These are phyloP conservation scores for Paramecium sexaurelia DNA, from an alignment of 73 alveolate genomes.

Conservation along the genomic window DNA sequence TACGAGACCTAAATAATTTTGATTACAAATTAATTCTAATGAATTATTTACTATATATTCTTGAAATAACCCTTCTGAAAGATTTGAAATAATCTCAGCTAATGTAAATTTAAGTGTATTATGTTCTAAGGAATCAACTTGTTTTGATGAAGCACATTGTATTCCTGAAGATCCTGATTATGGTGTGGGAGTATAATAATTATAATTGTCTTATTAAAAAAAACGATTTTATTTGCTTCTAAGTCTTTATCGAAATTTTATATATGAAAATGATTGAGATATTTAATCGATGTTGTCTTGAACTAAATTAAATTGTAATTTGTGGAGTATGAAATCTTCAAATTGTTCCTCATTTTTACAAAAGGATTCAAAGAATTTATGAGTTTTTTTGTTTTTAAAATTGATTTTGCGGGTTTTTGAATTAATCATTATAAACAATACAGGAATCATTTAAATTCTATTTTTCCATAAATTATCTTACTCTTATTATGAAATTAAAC, in stretches of 20 bases:
- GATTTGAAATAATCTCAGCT: not conserved
- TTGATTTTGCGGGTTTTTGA: not conserved
- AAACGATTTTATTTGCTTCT: not conserved
- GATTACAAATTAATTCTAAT: not conserved
- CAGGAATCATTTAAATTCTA: constrained; percentile 1
- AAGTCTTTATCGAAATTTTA: not conserved
- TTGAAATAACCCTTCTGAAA: not conserved
- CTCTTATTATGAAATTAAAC: not conserved
- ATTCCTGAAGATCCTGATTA: not conserved
- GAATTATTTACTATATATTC: not conserved
- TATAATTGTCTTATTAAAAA: not conserved
- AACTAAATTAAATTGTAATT: not conserved
- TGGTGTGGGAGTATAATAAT: not conserved
- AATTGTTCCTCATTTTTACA: not conserved
- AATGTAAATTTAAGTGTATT: not conserved
- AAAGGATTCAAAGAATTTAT: not conserved
- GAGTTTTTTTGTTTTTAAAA: not conserved
- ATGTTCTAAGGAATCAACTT: not conserved
- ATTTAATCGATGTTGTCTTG: not conserved
- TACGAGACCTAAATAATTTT: not conserved
- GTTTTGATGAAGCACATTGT: not conserved
- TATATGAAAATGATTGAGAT: not conserved
- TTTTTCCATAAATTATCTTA: not conserved
- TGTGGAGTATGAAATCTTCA: not conserved
- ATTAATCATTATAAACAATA: not conserved